Conservation (phyloP, 2,329 filamentous ascomycete species). For the Cladosporium phlei region DNA sequence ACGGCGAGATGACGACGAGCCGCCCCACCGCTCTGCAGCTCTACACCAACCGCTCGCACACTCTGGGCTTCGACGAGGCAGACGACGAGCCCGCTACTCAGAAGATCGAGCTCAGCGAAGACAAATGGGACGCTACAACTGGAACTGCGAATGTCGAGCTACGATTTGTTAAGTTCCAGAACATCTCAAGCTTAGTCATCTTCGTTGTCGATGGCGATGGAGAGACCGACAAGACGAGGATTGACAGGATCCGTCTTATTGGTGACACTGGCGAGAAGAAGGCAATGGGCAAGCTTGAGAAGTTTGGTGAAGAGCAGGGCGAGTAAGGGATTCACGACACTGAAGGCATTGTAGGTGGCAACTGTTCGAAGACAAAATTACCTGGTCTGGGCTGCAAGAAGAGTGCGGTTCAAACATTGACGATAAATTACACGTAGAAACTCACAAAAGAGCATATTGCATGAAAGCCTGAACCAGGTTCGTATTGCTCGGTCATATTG, state of each 20-base stretch:
- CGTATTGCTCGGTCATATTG: too few species aligned
- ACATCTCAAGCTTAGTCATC: conserved; percentile 76
- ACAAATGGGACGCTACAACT: conserved; percentile 65
- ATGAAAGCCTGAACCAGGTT: too few species aligned
- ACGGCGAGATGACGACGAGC: conserved; percentile 71
- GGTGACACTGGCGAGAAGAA: conserved; percentile 89
- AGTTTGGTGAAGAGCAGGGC: conserved; percentile 73
- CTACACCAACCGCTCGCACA: conserved; percentile 83
- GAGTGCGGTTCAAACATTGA: too few species aligned
- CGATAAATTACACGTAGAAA: too few species aligned
- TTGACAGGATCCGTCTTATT: conserved; percentile 74
- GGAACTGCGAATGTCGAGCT: conserved; percentile 54
- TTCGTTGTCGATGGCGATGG: conserved; percentile 82
- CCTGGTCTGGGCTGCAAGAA: too few species aligned
- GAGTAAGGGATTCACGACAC: conserved; percentile 47
- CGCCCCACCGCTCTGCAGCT: conserved; percentile 78
- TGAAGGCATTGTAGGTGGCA: too few species aligned
- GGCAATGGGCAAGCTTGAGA: conserved; percentile 91
- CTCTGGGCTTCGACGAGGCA: conserved; percentile 91
- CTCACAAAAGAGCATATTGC: too few species aligned
- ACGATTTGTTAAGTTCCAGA: conserved; percentile 97
- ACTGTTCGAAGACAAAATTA: too few species aligned
- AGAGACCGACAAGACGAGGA: conserved; percentile 75
- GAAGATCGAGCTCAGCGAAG: conserved; percentile 64
- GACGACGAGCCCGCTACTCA: conserved; percentile 81